These are phyloP conservation scores for Chrysochromulina tobinii DNA, from an alignment of 78 protist species.

Conservation along the genomic window DNA sequence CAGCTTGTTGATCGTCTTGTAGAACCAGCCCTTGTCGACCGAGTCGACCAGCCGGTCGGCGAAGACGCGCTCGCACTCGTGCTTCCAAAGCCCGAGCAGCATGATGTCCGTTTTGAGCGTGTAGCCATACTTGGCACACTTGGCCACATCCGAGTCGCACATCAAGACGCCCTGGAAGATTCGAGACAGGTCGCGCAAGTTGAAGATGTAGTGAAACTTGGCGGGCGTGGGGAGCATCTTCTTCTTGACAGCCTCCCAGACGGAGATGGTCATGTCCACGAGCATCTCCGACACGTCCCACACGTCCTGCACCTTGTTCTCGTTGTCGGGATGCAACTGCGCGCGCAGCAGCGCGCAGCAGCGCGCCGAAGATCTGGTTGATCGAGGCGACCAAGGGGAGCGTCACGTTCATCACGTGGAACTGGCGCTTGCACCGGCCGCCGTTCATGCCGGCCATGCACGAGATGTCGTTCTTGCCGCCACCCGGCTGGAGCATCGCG, in stretches of 20 bases:
- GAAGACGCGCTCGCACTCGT: constrained; percentile 84
- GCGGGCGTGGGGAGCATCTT: constrained; percentile 85
- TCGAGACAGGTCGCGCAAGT: constrained; percentile 84
- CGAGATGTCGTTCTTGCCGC: constrained; percentile 88
- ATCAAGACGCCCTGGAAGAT: constrained; percentile 67
- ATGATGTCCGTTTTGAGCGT: background rate
- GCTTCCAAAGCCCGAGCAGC: constrained; percentile 76
- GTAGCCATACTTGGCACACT: too few relatives aligned
- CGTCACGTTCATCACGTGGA: constrained; percentile 72
- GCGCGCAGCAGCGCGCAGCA: constrained; percentile 61
- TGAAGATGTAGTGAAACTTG: constrained; percentile 90
- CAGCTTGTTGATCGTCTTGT: background rate
- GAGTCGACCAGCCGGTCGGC: constrained; percentile 64
- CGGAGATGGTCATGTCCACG: background rate
- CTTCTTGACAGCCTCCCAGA: constrained; percentile 63
- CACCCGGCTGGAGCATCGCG: constrained; percentile 88
- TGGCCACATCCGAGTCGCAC: constrained; percentile 35
- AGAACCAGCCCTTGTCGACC: constrained; percentile 53
- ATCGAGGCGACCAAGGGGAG: constrained; percentile 67
- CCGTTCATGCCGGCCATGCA: too few relatives aligned
- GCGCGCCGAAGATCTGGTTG: constrained; percentile 66
- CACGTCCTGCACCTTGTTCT: background rate
- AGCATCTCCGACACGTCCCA: background rate
- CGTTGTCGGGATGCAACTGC: constrained; percentile 52
- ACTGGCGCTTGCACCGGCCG: constrained; percentile 86